Base-by-base conservation (phyloP, 1,284 basidiomycete genomes). In the Ceratobasidium sp. region DNA sequence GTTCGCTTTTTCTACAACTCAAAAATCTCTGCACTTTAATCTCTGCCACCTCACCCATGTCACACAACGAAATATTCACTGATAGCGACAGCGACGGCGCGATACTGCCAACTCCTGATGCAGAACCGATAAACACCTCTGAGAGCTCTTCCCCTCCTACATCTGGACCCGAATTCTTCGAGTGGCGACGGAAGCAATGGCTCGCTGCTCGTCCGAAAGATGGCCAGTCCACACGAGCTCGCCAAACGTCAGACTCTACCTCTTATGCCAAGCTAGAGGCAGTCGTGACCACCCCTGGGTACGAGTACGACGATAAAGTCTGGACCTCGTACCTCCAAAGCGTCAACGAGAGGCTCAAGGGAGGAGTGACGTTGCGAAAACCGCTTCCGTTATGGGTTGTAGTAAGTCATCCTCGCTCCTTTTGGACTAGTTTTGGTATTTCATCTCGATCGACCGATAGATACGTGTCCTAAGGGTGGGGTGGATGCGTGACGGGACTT, bases 401-500 rank as follows among this genome's bases (percentile, higher is more conserved):
- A n/a, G 75, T 76, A 52, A 73, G 75, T 72, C 21, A 36, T 34
- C 32, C n/a, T 26, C n/a, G n/a, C 1, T 18, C 39, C 58, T 59
- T 21, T 23, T 16, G 18, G 21, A 36, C 45, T 4, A 9, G 6
- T 28, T 14, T 41, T 39, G 6, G n/a, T 30, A n/a, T 34, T 6
- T 21, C 12, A 30, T 48, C 26, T 41, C 41, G 26, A 53, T 39
- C 14, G 28, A 23, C 60, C 32, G 16, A 3, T 30, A 76, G 75
- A 71, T 76, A 45, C 75, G 73, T 23, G 71, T 76, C 8, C 61
- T 76, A 18, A 71, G 64, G 9, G 74, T 69, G 16, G 75, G 75
- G 41, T 76, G 75, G 75, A 57, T 74, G 48, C 64, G 75, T 16
- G 75, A 76, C 58, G 75, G 75, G 26, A 76, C 75, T 12, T 76